phyloP scores from a whole-genome alignment of 495 filamentous ascomycete species.

The Cercophora newfieldiana region DNA sequence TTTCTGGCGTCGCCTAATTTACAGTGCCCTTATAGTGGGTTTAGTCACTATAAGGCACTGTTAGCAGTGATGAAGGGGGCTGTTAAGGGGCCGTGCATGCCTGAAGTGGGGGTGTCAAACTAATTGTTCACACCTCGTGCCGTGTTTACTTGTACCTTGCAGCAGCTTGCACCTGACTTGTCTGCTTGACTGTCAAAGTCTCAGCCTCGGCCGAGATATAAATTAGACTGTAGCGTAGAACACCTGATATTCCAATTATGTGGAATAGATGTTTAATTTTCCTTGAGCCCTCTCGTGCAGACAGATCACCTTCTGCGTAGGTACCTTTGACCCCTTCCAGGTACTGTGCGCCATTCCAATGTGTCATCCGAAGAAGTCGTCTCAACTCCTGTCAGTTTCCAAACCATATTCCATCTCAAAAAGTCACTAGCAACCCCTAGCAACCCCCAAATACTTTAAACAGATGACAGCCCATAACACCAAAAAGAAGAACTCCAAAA shows the following conservation, averaged over 20 bases:
- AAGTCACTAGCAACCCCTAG: neutral
- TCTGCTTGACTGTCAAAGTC: neutral
- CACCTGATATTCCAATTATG: neutral
- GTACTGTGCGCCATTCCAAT: conserved; percentile 14
- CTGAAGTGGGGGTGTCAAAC: no score
- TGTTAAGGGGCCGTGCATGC: no score
- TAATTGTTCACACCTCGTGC: no score
- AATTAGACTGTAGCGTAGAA: neutral
- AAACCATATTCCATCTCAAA: conserved; percentile 3
- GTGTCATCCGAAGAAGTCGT: conserved; percentile 13
- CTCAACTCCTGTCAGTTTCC: conserved; percentile 1
- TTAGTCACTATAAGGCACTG: no score
- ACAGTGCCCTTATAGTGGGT: no score
- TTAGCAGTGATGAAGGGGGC: no score
- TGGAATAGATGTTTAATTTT: neutral
- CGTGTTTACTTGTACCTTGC: no score
- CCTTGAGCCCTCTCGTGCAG: neutral
- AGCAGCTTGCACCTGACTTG: neutral
- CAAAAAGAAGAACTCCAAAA: conserved; percentile 15
- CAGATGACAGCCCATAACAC: conserved; percentile 2
- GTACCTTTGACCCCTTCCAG: neutral
- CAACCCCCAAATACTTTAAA: conserved; percentile 4
- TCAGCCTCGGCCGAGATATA: neutral
- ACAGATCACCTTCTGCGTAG: neutral
- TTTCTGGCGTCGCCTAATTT: no score